Evolutionary conservation across 2,329 filamentous ascomycete species (phyloP).

Genomic region (Xylaria digitata): DNA sequence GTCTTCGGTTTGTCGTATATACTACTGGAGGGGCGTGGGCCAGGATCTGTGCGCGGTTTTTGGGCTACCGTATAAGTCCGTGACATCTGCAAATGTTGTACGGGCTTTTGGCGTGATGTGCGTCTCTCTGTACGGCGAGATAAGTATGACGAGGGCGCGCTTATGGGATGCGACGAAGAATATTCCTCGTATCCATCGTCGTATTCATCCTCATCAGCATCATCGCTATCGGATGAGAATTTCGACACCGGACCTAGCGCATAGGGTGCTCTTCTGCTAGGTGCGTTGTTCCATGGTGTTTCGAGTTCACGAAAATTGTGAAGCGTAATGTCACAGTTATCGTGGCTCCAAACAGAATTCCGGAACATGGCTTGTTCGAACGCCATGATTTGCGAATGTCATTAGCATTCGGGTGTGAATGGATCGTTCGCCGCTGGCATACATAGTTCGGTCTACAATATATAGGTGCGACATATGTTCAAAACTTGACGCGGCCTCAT

Average conservation of each 20-base stretch:
- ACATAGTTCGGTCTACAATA: neutral
- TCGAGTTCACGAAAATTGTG: slow-evolving; percentile 38
- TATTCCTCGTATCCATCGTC: slow-evolving; percentile 21
- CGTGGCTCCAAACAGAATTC: slow-evolving; percentile 43
- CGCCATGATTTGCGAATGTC: slow-evolving; percentile 33
- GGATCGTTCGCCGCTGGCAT: neutral
- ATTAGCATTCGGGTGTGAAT: neutral
- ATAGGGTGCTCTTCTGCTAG: neutral
- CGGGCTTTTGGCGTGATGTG: slow-evolving; percentile 19
- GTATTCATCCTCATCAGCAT: slow-evolving; percentile 39
- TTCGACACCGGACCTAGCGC: slow-evolving; percentile 32
- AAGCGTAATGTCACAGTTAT: slow-evolving; percentile 37
- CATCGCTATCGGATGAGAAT: slow-evolving; percentile 43
- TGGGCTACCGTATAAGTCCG: slow-evolving; percentile 26
- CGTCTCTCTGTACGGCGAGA: slow-evolving; percentile 16
- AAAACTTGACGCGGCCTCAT: neutral
- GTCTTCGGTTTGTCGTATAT: slow-evolving; percentile 30
- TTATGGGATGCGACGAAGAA: slow-evolving; percentile 28
- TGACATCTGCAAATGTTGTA: slow-evolving; percentile 34
- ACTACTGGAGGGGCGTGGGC: slow-evolving; percentile 14
- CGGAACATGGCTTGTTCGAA: slow-evolving; percentile 39
- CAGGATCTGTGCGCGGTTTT: slow-evolving; percentile 15
- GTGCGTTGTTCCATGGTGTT: slow-evolving; percentile 2
- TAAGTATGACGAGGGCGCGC: slow-evolving; percentile 27
- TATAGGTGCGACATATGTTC: neutral